These are phyloP conservation scores for Dicorynia guianensis DNA, from an alignment of 306 rosid genomes.

Conservation along the genomic window DNA sequence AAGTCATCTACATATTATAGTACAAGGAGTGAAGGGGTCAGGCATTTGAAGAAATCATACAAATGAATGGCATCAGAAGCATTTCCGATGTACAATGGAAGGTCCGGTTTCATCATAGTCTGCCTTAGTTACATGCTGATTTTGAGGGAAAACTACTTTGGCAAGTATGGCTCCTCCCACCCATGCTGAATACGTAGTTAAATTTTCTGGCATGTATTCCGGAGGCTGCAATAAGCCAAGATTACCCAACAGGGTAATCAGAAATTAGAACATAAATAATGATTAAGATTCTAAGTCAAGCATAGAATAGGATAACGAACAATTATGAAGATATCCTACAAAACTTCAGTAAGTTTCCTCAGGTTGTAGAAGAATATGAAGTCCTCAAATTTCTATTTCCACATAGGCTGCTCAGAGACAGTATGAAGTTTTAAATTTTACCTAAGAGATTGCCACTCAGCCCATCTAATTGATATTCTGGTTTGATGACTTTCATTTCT, in stretches of 20 bases:
- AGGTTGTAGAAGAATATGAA: not conserved
- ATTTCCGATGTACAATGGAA: conserved; percentile 88
- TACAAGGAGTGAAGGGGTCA: conserved; percentile 21
- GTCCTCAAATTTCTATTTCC: not conserved
- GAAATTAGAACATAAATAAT: conserved; percentile 25
- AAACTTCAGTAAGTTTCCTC: not conserved
- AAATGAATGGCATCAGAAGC: conserved; percentile 58
- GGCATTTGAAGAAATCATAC: conserved; percentile 22
- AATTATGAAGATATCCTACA: not conserved
- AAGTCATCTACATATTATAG: conserved; percentile 28
- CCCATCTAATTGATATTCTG: not conserved
- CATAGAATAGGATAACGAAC: conserved; percentile 15
- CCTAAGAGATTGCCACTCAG: not conserved
- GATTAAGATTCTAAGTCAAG: conserved; percentile 10
- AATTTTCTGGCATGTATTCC: conserved; percentile 69
- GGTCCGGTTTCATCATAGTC: conserved; percentile 98
- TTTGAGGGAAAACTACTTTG: conserved; percentile 98
- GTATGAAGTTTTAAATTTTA: not conserved
- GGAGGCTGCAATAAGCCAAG: conserved; percentile 31
- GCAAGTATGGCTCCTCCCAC: conserved; percentile 99
- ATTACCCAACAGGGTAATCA: conserved; percentile 11
- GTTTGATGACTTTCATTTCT: not conserved
- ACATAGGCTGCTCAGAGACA: not conserved
- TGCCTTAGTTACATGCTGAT: conserved; percentile 90
- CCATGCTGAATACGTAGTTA: conserved; percentile 60